These are phyloP conservation scores for Mycena maculata DNA, from an alignment of 768 basidiomycete species.

Conservation along the genomic window DNA sequence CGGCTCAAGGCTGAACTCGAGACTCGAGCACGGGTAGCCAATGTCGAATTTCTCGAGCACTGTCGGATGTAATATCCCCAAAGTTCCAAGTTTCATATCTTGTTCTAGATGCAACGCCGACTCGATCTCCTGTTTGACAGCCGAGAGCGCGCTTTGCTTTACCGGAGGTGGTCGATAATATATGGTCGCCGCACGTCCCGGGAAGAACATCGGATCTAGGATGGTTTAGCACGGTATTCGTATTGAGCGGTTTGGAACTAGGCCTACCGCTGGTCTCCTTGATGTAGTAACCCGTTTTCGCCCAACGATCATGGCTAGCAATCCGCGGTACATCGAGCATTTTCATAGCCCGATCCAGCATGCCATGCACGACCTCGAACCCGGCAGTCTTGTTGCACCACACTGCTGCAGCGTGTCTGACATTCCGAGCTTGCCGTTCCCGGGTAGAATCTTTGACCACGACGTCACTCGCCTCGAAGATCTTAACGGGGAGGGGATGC, in stretches of 20 bases:
- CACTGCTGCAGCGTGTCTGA: constrained; percentile 87
- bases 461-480: constrained; percentile 95
- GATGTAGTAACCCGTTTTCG: constrained; percentile 89
- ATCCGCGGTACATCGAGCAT: constrained; percentile 94
- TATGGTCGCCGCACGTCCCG: constrained; percentile 92
- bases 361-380: constrained; percentile 95
- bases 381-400: constrained; percentile 98
- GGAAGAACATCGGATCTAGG: constrained; percentile 93
- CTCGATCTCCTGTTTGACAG: constrained; percentile 59
- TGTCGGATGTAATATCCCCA: constrained; percentile 93
- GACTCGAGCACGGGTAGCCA: constrained; percentile 90
- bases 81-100: constrained; percentile 85
- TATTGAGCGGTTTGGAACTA: not conserved
- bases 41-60: constrained; percentile 96
- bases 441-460: constrained; percentile 84
- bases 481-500: constrained; percentile 89
- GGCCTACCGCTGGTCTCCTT: constrained; percentile 84
- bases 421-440: constrained; percentile 90
- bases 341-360: constrained; percentile 95
- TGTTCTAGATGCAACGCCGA: constrained; percentile 52
- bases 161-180: constrained; percentile 76
- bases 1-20: constrained; percentile 96
- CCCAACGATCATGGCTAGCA: constrained; percentile 62
- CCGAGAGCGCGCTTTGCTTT: constrained; percentile 46
- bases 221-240: too few relatives aligned